These are phyloP conservation scores for Penicillium fuscoglaucum DNA, from an alignment of 2,329 filamentous ascomycete genomes.

Conservation along the genomic window DNA sequence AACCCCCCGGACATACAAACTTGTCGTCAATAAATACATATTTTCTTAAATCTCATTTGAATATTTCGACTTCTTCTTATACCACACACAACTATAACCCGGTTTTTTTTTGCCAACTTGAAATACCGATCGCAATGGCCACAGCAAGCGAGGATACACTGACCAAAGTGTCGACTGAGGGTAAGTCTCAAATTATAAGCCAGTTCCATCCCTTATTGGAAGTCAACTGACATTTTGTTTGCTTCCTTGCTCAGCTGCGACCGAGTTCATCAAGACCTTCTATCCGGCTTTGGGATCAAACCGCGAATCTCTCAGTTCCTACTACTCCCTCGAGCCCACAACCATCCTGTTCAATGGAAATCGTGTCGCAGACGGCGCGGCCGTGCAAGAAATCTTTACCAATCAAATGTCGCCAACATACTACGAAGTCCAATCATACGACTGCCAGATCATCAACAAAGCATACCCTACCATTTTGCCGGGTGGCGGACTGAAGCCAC, in stretches of 20 bases:
- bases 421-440: slow-evolving; percentile 74
- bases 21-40: neutral
- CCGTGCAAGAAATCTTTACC: slow-evolving; percentile 68
- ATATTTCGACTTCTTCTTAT: neutral
- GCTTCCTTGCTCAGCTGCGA: slow-evolving; percentile 57
- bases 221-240: neutral
- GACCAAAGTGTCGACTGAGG: slow-evolving; percentile 46
- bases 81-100: neutral
- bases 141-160: slow-evolving; percentile 36
- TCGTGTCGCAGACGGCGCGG: slow-evolving; percentile 59
- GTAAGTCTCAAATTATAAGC: slow-evolving; percentile 27
- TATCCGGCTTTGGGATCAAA: slow-evolving; percentile 70
- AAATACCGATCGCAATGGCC: slow-evolving; percentile 30
- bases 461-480: slow-evolving; percentile 60
- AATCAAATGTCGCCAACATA: slow-evolving; percentile 62
- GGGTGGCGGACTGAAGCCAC: slow-evolving; percentile 34
- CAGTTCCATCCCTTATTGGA: neutral
- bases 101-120: neutral
- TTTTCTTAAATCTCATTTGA: neutral
- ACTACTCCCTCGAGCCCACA: slow-evolving; percentile 64
- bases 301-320: slow-evolving; percentile 60
- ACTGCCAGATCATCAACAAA: slow-evolving; percentile 76
- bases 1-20: neutral
- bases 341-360: slow-evolving; percentile 81
- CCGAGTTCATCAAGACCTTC: slow-evolving; percentile 70